Evolutionary conservation across 352 stramenopile species (phyloP).

Genomic region (Pythium folliculosum): DNA sequence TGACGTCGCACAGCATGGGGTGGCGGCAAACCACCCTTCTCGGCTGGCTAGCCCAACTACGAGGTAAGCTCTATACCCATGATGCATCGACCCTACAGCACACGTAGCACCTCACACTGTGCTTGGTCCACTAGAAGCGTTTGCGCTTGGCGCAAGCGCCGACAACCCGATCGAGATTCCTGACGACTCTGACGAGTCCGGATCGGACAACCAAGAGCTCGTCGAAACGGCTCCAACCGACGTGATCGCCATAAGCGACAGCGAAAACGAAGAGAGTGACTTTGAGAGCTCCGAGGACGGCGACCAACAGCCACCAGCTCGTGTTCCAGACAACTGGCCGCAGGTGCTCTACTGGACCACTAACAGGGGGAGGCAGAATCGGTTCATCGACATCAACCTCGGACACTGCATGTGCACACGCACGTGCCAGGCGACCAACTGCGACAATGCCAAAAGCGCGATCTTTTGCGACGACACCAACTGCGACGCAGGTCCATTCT

Average conservation of each 20-base stretch:
- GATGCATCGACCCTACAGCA: not conserved
- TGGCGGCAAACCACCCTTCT: no score
- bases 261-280: not conserved
- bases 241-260: not conserved
- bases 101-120: not conserved
- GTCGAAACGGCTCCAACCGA: not conserved
- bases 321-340: not conserved
- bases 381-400: not conserved
- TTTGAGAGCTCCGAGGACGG: not conserved
- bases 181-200: not conserved
- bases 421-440: not conserved
- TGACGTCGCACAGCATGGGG: no score
- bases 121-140: not conserved
- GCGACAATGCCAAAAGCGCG: not conserved
- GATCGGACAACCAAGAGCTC: not conserved
- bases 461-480: not conserved
- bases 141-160: not conserved
- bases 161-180: not conserved
- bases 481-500: not conserved
- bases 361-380: not conserved
- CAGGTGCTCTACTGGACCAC: not conserved
- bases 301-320: not conserved
- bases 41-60: no score
- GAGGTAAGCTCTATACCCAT: not conserved
- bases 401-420: not conserved